phyloP scores from a whole-genome alignment of 352 stramenopile species.

The Phytophthora parvispora region DNA sequence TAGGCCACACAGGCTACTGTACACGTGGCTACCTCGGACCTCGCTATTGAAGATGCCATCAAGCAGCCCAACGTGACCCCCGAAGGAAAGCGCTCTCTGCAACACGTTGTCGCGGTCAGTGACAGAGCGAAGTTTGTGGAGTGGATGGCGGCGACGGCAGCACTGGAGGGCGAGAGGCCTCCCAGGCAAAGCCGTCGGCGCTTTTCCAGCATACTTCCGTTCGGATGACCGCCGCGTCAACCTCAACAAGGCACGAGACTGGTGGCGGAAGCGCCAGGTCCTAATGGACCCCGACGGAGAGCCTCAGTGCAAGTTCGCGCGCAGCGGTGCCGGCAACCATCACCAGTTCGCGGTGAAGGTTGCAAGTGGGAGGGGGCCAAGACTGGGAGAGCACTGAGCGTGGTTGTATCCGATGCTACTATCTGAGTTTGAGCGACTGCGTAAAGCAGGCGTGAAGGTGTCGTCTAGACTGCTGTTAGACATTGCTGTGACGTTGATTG shows the following conservation, averaged over 20 bases:
- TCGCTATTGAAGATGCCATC: too few species aligned
- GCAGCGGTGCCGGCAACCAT: neutral
- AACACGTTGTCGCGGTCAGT: constrained; percentile 4
- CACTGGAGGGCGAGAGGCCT: constrained; percentile 12
- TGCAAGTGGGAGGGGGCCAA: neutral
- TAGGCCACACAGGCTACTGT: too few species aligned
- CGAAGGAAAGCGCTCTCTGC: neutral
- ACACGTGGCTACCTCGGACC: too few species aligned
- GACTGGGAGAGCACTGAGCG: constrained; percentile 1
- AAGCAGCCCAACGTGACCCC: neutral
- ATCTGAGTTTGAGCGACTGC: neutral
- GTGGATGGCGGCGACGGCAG: constrained; percentile 3
- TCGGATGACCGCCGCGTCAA: neutral
- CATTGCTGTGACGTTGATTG: neutral
- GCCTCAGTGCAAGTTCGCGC: constrained; percentile 4
- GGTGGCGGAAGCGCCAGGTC: constrained; percentile 2
- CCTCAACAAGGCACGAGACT: constrained; percentile 1
- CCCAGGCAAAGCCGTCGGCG: neutral
- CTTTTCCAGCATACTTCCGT: neutral
- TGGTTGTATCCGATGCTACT: neutral
- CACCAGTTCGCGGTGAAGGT: constrained; percentile 15
- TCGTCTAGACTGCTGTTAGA: neutral
- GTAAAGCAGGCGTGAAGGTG: neutral
- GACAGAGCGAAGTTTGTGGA: neutral
- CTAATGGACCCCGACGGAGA: too few species aligned